These are phyloP conservation scores for Eimeria maxima DNA, from an alignment of 169 alveolate genomes.

Conservation along the genomic window DNA sequence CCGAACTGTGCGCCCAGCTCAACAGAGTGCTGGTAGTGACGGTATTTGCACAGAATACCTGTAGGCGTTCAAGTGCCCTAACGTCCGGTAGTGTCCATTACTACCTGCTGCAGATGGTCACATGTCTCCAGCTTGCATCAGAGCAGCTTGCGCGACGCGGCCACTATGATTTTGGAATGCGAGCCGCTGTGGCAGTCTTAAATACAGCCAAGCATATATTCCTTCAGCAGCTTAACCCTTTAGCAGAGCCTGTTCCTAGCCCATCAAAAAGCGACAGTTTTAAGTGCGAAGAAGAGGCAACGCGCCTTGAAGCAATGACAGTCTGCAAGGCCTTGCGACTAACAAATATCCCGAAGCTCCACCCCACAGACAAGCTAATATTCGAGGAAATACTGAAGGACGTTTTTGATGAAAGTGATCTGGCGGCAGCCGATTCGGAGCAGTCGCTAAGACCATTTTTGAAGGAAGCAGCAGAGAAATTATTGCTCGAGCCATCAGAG, in stretches of 20 bases:
- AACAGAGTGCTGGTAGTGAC: background rate
- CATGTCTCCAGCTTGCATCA: conserved; percentile 91
- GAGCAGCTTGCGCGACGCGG: conserved; percentile 96
- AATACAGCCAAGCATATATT: conserved; percentile 95
- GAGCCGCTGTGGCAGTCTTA: conserved; percentile 96
- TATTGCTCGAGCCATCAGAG: conserved; percentile 86
- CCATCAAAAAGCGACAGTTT: background rate
- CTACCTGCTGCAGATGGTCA: conserved; percentile 67
- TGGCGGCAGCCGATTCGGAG: conserved; percentile 40
- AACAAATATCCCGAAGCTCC: conserved; percentile 67
- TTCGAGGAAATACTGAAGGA: conserved; percentile 66
- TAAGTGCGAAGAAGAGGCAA: background rate
- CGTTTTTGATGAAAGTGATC: conserved; percentile 43
- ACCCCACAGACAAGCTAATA: conserved; percentile 57
- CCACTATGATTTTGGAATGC: conserved; percentile 97
- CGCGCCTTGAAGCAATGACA: conserved; percentile 49
- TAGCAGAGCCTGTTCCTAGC: conserved; percentile 60
- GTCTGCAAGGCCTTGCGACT: conserved; percentile 67
- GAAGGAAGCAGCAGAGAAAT: conserved; percentile 81
- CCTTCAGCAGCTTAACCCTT: conserved; percentile 85
- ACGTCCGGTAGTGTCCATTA: background rate
- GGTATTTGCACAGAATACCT: background rate
- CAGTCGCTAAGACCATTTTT: conserved; percentile 82
- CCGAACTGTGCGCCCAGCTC: background rate
- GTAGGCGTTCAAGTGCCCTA: background rate